Base-by-base conservation (phyloP, 176 grass and related monocot species). In the Paspalum notatum region DNA sequence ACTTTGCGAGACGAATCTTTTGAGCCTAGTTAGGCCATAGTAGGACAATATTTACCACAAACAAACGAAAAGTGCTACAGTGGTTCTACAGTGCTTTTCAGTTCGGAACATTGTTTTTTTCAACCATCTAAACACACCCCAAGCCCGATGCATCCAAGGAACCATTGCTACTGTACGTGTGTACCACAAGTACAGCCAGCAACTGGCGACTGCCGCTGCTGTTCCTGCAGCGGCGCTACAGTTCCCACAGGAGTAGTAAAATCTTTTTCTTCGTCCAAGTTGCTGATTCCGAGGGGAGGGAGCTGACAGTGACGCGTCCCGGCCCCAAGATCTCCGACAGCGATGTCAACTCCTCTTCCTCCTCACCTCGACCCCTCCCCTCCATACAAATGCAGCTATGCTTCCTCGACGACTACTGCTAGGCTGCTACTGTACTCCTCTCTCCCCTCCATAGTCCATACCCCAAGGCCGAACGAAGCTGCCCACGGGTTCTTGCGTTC, bases 271-370 rank as follows among this genome's bases (percentile, higher is more conserved):
- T 79, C 12, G n/a, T 49, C 20, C 41, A 12, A 32, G 77, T 72
- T 81, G 78, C 37, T 43, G 7, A 62, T 82, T 82, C 70, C 62
- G 62, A 44, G 78, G 45, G 62, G 46, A 59, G 50, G 51, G 41
- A 6, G 12, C 12, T 12, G 68, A 82, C 46, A 51, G 32, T 16
- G 68, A 83, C 8, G 37, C 76, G 48, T 65, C 76, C n/a, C 21
- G 17, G 26, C 20, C 42, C 24, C 69, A 77, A 52, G 66, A 85
- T 70, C 50, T 53, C 61, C 44, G 75, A 84, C 81, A 74, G 27
- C 68, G 39, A 76, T 47, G 63, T 76, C 71, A 89, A 71, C 71
- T 58, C 22, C 44, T 55, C 44, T 55, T 55, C 61, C n/a, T 68
- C 12, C 32, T 32, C 32, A 1, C 41, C 62, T 55, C 61, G n/a